A percentile compares a stretch with the other conserved stretches of the same genome.
These are phyloP conservation scores for Marasmius fiardii DNA, from an alignment of 1,284 basidiomycete genomes.

Conservation along the genomic window DNA sequence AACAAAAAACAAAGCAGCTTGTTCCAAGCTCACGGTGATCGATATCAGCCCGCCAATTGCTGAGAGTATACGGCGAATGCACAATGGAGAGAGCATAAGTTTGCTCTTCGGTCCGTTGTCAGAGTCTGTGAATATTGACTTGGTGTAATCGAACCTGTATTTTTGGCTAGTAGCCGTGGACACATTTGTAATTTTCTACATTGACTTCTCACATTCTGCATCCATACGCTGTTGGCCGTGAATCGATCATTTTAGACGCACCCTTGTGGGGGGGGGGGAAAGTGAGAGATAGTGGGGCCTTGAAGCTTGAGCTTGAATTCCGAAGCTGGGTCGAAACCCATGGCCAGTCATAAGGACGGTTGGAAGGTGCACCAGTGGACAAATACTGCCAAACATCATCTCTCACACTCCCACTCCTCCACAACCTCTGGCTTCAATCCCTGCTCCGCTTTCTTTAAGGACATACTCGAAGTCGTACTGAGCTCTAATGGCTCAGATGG, in stretches of 20 bases:
- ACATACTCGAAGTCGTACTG: neutral
- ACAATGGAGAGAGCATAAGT: conserved; percentile 93
- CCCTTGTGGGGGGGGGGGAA: no score
- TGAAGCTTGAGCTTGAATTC: no score
- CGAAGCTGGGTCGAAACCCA: no score
- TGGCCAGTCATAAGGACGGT: no score
- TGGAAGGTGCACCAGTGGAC: neutral
- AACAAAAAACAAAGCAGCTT: conserved; percentile 41
- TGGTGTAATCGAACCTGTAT: neutral
- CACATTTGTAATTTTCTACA: neutral
- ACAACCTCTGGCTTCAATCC: neutral
- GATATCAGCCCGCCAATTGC: conserved; percentile 92
- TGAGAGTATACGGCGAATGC: conserved; percentile 94
- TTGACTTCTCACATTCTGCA: neutral
- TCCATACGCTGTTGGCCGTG: neutral
- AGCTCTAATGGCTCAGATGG: conserved; percentile 27
- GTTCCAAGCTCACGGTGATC: conserved; percentile 69
- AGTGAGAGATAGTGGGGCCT: no score
- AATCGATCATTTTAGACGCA: no score
- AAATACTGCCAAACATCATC: conserved; percentile 4
- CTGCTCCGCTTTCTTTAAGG: neutral
- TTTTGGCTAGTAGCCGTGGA: neutral
- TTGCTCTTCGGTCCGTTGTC: conserved; percentile 80
- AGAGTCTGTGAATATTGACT: conserved; percentile 38
- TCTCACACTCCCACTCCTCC: neutral